phyloP scores from a whole-genome alignment of 2,329 filamentous ascomycete genomes.

The Trichoderma sp. region DNA sequence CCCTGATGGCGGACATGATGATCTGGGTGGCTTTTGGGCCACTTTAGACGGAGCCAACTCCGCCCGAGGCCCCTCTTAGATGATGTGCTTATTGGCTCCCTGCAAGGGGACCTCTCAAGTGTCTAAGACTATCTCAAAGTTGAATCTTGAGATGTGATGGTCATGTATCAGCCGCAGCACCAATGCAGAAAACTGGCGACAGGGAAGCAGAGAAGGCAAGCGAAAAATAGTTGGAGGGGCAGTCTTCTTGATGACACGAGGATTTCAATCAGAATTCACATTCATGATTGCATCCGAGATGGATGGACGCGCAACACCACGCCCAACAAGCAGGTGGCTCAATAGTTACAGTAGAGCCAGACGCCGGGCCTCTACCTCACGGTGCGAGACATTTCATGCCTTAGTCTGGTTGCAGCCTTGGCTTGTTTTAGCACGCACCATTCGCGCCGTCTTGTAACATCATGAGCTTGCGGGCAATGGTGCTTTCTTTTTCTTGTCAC shows the following conservation, averaged over 20 bases:
- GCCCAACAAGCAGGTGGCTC: background rate
- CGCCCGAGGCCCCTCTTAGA: conserved; percentile 7
- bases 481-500: conserved; percentile 3
- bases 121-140: conserved; percentile 1
- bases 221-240: background rate
- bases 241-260: background rate
- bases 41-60: background rate
- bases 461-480: background rate
- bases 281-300: background rate
- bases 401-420: background rate
- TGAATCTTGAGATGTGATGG: conserved; percentile 8
- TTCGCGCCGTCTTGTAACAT: background rate
- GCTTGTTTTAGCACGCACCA: background rate
- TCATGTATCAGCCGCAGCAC: background rate
- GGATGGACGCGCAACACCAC: background rate
- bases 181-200: background rate
- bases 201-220: background rate
- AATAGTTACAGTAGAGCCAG: background rate
- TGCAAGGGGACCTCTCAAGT: conserved; percentile 4
- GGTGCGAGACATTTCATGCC: background rate
- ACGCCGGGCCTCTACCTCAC: background rate
- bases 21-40: background rate
- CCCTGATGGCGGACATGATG: background rate
- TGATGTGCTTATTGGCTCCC: conserved; percentile 1
- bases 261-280: background rate